Base-by-base conservation (phyloP, 2,329 filamentous ascomycete species). In the Hysterium pulicare region DNA sequence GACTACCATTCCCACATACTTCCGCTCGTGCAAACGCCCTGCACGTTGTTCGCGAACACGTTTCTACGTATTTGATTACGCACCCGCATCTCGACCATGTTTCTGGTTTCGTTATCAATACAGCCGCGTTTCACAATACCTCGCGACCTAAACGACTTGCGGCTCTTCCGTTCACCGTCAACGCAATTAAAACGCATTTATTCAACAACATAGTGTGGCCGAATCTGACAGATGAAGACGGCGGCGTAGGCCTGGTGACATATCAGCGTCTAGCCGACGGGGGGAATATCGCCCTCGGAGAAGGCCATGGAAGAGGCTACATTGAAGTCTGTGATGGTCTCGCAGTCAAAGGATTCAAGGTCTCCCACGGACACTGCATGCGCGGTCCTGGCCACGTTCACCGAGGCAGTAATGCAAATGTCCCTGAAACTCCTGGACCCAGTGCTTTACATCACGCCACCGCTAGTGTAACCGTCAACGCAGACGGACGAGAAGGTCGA, bases 171-270 rank as follows among this genome's bases (percentile, higher is more conserved):
- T 84, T 82, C 21, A 95, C 91, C n/a, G 90, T 98, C 39, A 78
- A 88, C 34, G 90, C 91, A 0, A 84, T 98, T 67, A 97, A 95
- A 64, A 82, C 76, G 1, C 90, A 98, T 67, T 88, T 98, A 46
- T 98, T 98, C 73, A 98, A 98, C 68, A 94, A 96, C 59, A 74
- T 95, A 44, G 95, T 97, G 41, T 98, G 93, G 93, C 93, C 93
- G 0, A 98, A 98, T 54, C 71, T 98, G 30, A 94, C 89, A 0
- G 91, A 98, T 59, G 93, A 98, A 69, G 93, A 95, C 63, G 90
- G 90, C 24, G 93, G 93, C 19, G 90, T 90, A 3, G 93, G 93
- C 0, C 77, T 98, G 21, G 82, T 98, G 24, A 95, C 89, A 0
- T 97, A 95, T 55, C 84, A 90, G 63, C 81, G 93, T 13, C 74